A percentile compares a stretch with the other conserved stretches of the same genome.
phyloP scores from a whole-genome alignment of 2,329 filamentous ascomycete species.

The Davidsoniella eucalypti region DNA sequence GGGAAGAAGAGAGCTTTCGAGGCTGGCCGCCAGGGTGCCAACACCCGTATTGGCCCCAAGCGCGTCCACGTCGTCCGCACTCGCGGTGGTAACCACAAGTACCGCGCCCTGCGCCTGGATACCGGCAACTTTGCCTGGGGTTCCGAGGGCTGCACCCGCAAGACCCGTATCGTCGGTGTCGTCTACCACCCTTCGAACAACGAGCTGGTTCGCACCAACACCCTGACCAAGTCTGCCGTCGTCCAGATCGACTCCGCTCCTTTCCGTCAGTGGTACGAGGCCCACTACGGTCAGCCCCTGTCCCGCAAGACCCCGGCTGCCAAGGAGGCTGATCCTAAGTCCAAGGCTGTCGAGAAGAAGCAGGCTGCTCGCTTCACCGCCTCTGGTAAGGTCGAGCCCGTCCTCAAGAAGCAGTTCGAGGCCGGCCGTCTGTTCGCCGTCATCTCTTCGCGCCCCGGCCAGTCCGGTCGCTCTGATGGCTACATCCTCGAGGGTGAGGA shows the following conservation, averaged over 20 bases:
- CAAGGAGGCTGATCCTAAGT: slow-evolving; percentile 73
- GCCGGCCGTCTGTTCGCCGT: slow-evolving; percentile 94
- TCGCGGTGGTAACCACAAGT: slow-evolving; percentile 98
- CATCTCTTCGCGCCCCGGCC: slow-evolving; percentile 80
- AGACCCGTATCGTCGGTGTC: slow-evolving; percentile 97
- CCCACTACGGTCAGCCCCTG: slow-evolving; percentile 86
- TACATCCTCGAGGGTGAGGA: slow-evolving; percentile 99
- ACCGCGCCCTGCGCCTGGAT: slow-evolving; percentile 96
- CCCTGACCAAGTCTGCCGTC: slow-evolving; percentile 95
- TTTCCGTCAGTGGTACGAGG: slow-evolving; percentile 99
- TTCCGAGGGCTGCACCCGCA: slow-evolving; percentile 94
- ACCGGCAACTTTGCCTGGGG: slow-evolving; percentile 99
- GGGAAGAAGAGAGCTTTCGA: slow-evolving; percentile 98
- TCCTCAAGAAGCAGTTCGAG: slow-evolving; percentile 98
- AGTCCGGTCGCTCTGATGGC: slow-evolving; percentile 91
- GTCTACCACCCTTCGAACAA: slow-evolving; percentile 99
- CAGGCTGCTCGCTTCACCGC: slow-evolving; percentile 72
- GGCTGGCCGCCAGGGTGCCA: slow-evolving; percentile 97
- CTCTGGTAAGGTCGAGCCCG: slow-evolving; percentile 78
- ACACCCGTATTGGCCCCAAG: slow-evolving; percentile 97
- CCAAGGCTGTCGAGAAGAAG: slow-evolving; percentile 92
- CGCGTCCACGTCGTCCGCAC: slow-evolving; percentile 93
- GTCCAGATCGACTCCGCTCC: slow-evolving; percentile 97
- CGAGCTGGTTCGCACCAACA: slow-evolving; percentile 99
- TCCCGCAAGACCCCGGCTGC: slow-evolving; percentile 84